A percentile compares a stretch with the other conserved stretches of the same genome.
Conservation (phyloP, 345 rosid species). For the Adansonia digitata region DNA sequence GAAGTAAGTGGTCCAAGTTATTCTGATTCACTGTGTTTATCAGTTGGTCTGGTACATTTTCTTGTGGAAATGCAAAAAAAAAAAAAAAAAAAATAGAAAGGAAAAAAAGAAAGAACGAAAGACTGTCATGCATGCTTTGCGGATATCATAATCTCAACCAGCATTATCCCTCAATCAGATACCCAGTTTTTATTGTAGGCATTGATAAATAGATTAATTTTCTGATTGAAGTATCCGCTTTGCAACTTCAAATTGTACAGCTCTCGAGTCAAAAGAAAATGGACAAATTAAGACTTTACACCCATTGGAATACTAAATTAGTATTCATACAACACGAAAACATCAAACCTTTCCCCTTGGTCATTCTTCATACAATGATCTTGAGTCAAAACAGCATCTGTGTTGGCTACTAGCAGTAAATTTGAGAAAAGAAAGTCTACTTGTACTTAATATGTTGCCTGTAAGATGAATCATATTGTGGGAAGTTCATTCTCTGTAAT, state of each 20-base stretch:
- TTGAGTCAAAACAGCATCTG: not conserved
- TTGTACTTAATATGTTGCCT: not conserved
- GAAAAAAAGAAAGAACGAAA: too few species aligned
- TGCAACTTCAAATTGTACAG: not conserved
- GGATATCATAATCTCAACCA: too few species aligned
- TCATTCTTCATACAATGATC: not conserved
- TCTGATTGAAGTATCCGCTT: not conserved
- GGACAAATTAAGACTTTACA: not conserved
- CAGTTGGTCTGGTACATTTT: not conserved
- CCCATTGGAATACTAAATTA: not conserved
- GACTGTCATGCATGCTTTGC: too few species aligned
- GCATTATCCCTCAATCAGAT: too few species aligned
- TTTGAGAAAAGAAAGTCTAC: not conserved
- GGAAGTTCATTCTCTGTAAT: not conserved
- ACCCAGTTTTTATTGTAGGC: too few species aligned
- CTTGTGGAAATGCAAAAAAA: too few species aligned
- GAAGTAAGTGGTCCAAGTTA: slow-evolving; percentile 50
- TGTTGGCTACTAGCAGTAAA: not conserved
- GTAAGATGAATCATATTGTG: not conserved
- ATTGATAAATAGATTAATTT: not conserved
- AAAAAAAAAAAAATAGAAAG: too few species aligned
- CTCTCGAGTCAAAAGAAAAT: not conserved
- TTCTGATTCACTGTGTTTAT: not conserved
- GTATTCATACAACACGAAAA: not conserved
- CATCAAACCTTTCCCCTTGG: not conserved